Evolutionary conservation across 805 yeast genomes (phyloP).

Genomic region (Hanseniaspora taiwanica): DNA sequence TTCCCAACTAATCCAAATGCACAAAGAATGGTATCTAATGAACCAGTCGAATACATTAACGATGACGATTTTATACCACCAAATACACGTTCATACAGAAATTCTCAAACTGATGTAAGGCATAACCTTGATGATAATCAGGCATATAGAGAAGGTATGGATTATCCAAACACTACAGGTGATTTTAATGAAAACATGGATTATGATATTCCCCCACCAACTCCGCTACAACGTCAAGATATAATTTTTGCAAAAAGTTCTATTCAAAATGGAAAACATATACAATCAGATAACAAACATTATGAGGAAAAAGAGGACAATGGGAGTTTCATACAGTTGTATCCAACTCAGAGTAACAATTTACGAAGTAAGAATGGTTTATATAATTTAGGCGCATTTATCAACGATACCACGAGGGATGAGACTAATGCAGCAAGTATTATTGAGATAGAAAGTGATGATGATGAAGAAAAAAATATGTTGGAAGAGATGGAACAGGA

Average conservation of each 20-base stretch:
- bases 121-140: too few species aligned
- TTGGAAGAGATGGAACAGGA: slow-evolving; percentile 8
- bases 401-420: not conserved
- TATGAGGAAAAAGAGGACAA: too few species aligned
- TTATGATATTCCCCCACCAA: not conserved
- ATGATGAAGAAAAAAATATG: slow-evolving; percentile 17
- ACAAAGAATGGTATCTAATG: not conserved
- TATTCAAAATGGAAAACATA: too few species aligned
- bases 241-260: too few species aligned
- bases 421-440: not conserved
- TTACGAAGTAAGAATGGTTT: not conserved
- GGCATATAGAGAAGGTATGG: too few species aligned
- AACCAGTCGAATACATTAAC: not conserved
- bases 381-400: not conserved
- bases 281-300: not conserved
- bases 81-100: too few species aligned
- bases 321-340: too few species aligned
- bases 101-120: too few species aligned
- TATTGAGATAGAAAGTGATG: slow-evolving; percentile 15
- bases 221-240: too few species aligned
- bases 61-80: too few species aligned
- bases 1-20: too few species aligned
- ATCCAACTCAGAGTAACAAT: not conserved
- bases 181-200: not conserved
- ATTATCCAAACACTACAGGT: too few species aligned